A percentile compares a stretch with the other conserved stretches of the same genome.
phyloP scores from a whole-genome alignment of 768 basidiomycete genomes.

The Coprinopsis cinerea region DNA sequence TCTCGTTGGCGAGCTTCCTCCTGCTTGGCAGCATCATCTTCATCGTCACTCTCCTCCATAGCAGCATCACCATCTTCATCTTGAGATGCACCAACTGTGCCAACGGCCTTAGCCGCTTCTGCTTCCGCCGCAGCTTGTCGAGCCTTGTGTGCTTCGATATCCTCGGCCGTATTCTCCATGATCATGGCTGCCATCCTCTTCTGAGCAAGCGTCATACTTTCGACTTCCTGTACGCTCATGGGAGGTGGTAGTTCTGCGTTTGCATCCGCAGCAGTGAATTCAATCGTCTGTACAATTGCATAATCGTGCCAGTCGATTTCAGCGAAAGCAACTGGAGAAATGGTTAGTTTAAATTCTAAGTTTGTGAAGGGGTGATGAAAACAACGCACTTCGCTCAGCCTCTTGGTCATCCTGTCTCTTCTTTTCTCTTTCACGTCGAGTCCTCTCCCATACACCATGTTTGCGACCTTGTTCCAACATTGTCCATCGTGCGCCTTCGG shows the following conservation, averaged over 20 bases:
- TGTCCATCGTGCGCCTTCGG: conserved; percentile 68
- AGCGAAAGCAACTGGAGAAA: conserved; percentile 72
- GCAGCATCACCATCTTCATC: conserved; percentile 56
- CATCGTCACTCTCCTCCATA: conserved; percentile 87
- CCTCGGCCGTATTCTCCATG: conserved; percentile 89
- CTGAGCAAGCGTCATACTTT: conserved; percentile 94
- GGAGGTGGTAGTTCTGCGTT: conserved; percentile 92
- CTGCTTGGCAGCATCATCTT: conserved; percentile 59
- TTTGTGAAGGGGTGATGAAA: conserved; percentile 10
- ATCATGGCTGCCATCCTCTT: conserved; percentile 98
- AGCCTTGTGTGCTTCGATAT: conserved; percentile 77
- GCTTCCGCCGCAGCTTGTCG: conserved; percentile 82
- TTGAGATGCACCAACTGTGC: conserved; percentile 42
- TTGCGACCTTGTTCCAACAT: conserved; percentile 69
- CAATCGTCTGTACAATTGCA: conserved; percentile 95
- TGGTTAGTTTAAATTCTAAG: conserved; percentile 5
- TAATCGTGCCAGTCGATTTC: conserved; percentile 99
- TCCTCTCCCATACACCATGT: conserved; percentile 85
- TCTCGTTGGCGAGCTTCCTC: conserved; percentile 68
- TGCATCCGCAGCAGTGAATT: conserved; percentile 91
- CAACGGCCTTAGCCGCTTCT: conserved; percentile 76
- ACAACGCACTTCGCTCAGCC: conserved; percentile 70
- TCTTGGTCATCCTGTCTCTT: conserved; percentile 87
- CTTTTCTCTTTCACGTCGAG: conserved; percentile 79
- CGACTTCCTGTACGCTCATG: conserved; percentile 91